Base-by-base conservation (phyloP, 139 green algal species). In the Volvox reticuliferus region DNA sequence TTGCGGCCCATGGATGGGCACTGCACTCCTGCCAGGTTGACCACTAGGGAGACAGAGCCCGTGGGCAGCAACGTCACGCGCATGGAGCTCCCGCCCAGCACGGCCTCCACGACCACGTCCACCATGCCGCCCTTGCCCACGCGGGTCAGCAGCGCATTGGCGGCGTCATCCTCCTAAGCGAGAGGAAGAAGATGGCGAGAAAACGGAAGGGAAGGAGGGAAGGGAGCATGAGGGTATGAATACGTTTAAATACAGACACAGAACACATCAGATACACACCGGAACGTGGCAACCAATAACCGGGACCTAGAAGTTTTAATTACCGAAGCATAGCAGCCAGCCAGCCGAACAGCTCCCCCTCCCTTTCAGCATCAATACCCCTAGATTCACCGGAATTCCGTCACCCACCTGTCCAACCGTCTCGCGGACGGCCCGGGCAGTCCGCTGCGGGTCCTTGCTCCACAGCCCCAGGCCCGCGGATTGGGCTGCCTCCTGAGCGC, bases 51-150 rank as follows among this genome's bases (percentile, higher is more conserved):
- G 36, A 94, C 83, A 62, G 88, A 91, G 63, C 80, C 94, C 36
- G 93, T 90, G 1, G 96, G 95, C 86, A 99, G 94, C 80, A 99
- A 91, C 44, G 91, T 97, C 35, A 98, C 92, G 55, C 96, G 95
- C 83, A 99, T 80, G 12, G 77, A 96, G 93, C 92, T 93, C 71
- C 97, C 98, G 71, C 97, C 97, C 73, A 95, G 90, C 61, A 98
- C 97, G 21, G 86, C 87, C 85, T 99, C 98, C 87, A 99, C 98
- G 44, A 99, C 95, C 0, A 93, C 97, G 16, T 94, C 88, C 81
- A 99, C 89, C 12, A 93, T 91, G 80, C 96, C 96, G 93, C 96
- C 96, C 92, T 98, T 98, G 93, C 97, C 96, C n/a, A 95, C 87
- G 20, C 32, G 87, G 1, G 93, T 62, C 76, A 99, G 90, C 78